Percentiles rank a stretch among this genome's conserved stretches.
Conservation (phyloP, 1,284 basidiomycete genomes). For the Irpex sp. region DNA sequence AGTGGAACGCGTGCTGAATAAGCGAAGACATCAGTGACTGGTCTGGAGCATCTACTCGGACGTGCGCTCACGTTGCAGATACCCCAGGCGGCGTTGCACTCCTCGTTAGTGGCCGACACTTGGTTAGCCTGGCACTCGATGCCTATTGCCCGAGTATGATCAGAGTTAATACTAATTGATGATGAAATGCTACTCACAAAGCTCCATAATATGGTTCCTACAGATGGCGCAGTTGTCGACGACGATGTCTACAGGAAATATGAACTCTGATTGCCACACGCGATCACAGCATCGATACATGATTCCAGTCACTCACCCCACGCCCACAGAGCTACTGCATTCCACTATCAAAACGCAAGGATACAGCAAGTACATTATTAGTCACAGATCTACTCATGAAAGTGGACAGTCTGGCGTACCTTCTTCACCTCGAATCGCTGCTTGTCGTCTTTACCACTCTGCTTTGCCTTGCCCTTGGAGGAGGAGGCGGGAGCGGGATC, state of each 20-base stretch:
- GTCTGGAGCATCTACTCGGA: slow-evolving; percentile 10
- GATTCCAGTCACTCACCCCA: slow-evolving; percentile 65
- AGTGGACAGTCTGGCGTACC: slow-evolving; percentile 42
- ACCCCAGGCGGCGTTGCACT: slow-evolving; percentile 99
- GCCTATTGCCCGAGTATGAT: slow-evolving; percentile 47
- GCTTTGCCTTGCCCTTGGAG: slow-evolving; percentile 49
- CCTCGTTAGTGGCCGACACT: slow-evolving; percentile 92
- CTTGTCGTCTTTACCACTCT: slow-evolving; percentile 55
- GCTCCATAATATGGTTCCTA: slow-evolving; percentile 98
- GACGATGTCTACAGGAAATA: slow-evolving; percentile 69
- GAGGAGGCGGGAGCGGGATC: slow-evolving; percentile 26
- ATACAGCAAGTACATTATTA: not conserved
- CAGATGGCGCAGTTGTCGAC: slow-evolving; percentile 97
- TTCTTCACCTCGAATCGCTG: slow-evolving; percentile 94
- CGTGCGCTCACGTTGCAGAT: slow-evolving; percentile 87
- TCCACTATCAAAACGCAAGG: slow-evolving; percentile 65
- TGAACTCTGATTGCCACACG: slow-evolving; percentile 10
- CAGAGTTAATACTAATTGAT: not conserved
- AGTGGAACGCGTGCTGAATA: slow-evolving; percentile 96
- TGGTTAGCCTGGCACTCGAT: slow-evolving; percentile 99
- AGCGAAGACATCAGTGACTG: not conserved
- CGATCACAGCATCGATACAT: not conserved
- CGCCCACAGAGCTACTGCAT: slow-evolving; percentile 93
- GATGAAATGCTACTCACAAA: slow-evolving; percentile 57
- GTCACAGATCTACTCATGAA: slow-evolving; percentile 8